phyloP scores from a whole-genome alignment of 805 yeast genomes.

The Tetrapisispora nanseiensis region DNA sequence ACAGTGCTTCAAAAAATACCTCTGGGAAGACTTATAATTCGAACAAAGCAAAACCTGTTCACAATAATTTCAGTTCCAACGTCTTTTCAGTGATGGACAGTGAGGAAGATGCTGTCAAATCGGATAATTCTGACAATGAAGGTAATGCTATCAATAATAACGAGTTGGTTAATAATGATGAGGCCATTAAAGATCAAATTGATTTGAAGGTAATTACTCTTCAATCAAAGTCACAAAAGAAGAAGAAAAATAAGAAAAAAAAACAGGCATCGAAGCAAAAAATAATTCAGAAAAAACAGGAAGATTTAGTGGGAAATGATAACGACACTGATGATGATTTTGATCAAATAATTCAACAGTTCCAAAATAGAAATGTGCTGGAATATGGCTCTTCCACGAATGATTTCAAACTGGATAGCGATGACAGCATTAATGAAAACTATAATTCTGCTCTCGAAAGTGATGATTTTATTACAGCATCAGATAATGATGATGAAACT shows the following conservation, averaged over 20 bases:
- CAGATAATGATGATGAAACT: slow-evolving; percentile 21
- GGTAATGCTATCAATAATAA: no score
- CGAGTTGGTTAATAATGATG: slow-evolving; percentile 2
- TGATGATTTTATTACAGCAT: slow-evolving; percentile 36
- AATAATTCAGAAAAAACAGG: neutral
- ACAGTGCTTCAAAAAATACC: slow-evolving; percentile 1
- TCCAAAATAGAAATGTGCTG: slow-evolving; percentile 23
- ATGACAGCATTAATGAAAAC: slow-evolving; percentile 23
- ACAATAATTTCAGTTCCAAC: slow-evolving; percentile 2
- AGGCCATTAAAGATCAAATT: slow-evolving; percentile 4
- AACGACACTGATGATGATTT: slow-evolving; percentile 47
- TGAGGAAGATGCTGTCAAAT: slow-evolving; percentile 1
- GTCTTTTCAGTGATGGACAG: slow-evolving; percentile 24
- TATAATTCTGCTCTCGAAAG: slow-evolving; percentile 7
- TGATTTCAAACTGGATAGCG: slow-evolving; percentile 8
- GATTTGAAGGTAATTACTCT: neutral
- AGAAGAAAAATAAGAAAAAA: slow-evolving; percentile 18
- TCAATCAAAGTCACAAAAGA: slow-evolving; percentile 17
- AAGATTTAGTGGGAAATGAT: slow-evolving; percentile 10
- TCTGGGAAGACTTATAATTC: neutral
- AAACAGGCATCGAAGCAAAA: slow-evolving; percentile 10
- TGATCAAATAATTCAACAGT: slow-evolving; percentile 43
- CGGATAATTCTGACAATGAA: neutral
- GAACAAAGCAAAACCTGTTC: no score
- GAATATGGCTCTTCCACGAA: slow-evolving; percentile 6